Evolutionary conservation across 768 basidiomycete species (phyloP).

Genomic region (Kwoniella mangroviensis): DNA sequence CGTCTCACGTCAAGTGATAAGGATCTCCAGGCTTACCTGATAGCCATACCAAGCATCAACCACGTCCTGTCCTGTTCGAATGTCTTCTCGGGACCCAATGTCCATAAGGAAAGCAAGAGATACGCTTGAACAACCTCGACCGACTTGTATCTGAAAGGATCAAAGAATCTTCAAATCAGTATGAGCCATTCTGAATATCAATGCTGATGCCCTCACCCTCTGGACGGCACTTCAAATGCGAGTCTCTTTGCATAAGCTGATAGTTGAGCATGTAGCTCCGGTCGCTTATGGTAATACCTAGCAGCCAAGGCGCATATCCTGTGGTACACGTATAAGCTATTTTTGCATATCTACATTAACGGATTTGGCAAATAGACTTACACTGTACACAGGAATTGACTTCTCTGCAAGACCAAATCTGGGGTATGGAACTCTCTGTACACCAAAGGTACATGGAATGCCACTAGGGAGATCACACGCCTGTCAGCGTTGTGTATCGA

Average conservation of each 20-base stretch:
- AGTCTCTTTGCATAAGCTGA: conserved; percentile 74
- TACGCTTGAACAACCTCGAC: conserved; percentile 97
- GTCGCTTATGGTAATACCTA: conserved; percentile 80
- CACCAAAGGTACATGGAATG: conserved; percentile 72
- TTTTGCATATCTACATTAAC: not conserved
- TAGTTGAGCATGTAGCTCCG: conserved; percentile 78
- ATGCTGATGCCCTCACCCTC: conserved; percentile 34
- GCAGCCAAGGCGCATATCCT: conserved; percentile 93
- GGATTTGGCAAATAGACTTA: conserved; percentile 61
- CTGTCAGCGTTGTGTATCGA: too few relatives aligned
- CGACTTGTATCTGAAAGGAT: conserved; percentile 60
- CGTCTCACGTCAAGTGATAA: not conserved
- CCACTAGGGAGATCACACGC: conserved; percentile 44
- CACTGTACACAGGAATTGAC: conserved; percentile 92
- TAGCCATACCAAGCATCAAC: conserved; percentile 85
- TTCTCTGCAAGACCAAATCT: conserved; percentile 87
- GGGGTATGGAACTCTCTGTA: conserved; percentile 92
- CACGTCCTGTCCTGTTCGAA: conserved; percentile 97
- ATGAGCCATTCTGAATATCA: not conserved
- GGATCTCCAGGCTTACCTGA: conserved; percentile 59
- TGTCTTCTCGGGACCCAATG: conserved; percentile 90
- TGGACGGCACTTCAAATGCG: conserved; percentile 66
- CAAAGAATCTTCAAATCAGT: not conserved
- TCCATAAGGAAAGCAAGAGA: conserved; percentile 83
- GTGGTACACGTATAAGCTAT: conserved; percentile 15